Conservation (phyloP, 2,329 filamentous ascomycete species). For the Akanthomyces muscarius region DNA sequence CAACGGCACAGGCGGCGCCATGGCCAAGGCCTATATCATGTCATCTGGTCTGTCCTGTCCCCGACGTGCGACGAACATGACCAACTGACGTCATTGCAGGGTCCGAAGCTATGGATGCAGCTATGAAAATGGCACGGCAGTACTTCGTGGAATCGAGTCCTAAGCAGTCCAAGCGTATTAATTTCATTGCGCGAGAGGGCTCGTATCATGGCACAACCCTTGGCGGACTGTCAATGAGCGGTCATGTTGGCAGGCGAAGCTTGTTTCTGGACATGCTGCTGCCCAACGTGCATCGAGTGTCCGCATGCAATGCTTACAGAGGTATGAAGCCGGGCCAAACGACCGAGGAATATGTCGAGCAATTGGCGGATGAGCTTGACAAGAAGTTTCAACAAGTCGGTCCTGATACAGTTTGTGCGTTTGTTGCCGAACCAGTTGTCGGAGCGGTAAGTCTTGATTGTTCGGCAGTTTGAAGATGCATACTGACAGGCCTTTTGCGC, state of each 20-base stretch:
- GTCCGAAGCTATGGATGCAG: slow-evolving; percentile 46
- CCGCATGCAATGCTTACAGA: slow-evolving; percentile 62
- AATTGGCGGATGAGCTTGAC: slow-evolving; percentile 62
- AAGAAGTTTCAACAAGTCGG: slow-evolving; percentile 61
- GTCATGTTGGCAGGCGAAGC: slow-evolving; percentile 55
- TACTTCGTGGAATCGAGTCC: slow-evolving; percentile 39
- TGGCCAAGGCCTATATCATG: slow-evolving; percentile 34
- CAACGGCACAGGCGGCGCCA: slow-evolving; percentile 29
- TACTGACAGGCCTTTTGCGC: not conserved
- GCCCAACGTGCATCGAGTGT: slow-evolving; percentile 53
- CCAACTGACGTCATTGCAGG: slow-evolving; percentile 32
- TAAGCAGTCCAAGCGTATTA: slow-evolving; percentile 51
- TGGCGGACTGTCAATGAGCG: slow-evolving; percentile 60
- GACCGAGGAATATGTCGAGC: slow-evolving; percentile 53
- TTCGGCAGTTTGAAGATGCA: not conserved
- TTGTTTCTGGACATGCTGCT: slow-evolving; percentile 60
- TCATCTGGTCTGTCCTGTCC: slow-evolving; percentile 29
- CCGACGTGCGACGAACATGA: not conserved
- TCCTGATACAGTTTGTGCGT: slow-evolving; percentile 62
- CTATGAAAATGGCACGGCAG: slow-evolving; percentile 43
- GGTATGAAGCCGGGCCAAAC: slow-evolving; percentile 48
- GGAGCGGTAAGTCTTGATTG: slow-evolving; percentile 42
- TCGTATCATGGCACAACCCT: slow-evolving; percentile 73
- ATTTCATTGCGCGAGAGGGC: slow-evolving; percentile 63
- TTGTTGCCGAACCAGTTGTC: slow-evolving; percentile 68